These are phyloP conservation scores for Fusarium sarcochroum DNA, from an alignment of 2,329 filamentous ascomycete species.

Conservation along the genomic window DNA sequence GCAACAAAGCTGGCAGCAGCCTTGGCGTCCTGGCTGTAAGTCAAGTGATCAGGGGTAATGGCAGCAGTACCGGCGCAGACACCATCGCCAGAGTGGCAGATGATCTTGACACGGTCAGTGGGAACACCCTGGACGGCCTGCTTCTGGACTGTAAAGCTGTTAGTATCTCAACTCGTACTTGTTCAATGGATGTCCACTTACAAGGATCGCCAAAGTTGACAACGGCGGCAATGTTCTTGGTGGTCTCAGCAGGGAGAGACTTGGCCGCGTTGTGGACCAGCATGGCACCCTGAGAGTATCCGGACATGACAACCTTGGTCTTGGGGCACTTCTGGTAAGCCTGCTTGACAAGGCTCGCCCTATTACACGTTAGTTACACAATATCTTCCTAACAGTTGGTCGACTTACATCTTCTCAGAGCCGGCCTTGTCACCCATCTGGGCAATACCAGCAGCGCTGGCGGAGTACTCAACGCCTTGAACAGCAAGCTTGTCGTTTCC, in stretches of 20 bases:
- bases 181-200: conserved; percentile 26
- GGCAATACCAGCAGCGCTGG: conserved; percentile 60
- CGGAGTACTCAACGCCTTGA: conserved; percentile 69
- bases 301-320: conserved; percentile 62
- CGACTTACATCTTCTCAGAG: conserved; percentile 62
- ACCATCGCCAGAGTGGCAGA: conserved; percentile 53
- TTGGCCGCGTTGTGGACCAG: conserved; percentile 61
- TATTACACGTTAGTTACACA: conserved; percentile 14
- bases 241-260: conserved; percentile 53
- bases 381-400: neutral
- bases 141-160: conserved; percentile 34
- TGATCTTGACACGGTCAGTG: conserved; percentile 44
- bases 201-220: conserved; percentile 52
- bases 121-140: conserved; percentile 44
- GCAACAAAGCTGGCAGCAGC: conserved; percentile 50
- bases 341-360: conserved; percentile 45
- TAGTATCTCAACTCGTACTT: neutral
- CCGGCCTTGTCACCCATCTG: conserved; percentile 61
- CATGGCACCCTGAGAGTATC: conserved; percentile 60
- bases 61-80: conserved; percentile 51
- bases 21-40: conserved; percentile 49
- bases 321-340: conserved; percentile 59
- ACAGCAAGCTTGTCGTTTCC: conserved; percentile 62
- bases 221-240: conserved; percentile 48
- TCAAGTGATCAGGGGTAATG: conserved; percentile 47